phyloP scores from a whole-genome alignment of 2,329 filamentous ascomycete genomes.

The Apiospora pterosperma region DNA sequence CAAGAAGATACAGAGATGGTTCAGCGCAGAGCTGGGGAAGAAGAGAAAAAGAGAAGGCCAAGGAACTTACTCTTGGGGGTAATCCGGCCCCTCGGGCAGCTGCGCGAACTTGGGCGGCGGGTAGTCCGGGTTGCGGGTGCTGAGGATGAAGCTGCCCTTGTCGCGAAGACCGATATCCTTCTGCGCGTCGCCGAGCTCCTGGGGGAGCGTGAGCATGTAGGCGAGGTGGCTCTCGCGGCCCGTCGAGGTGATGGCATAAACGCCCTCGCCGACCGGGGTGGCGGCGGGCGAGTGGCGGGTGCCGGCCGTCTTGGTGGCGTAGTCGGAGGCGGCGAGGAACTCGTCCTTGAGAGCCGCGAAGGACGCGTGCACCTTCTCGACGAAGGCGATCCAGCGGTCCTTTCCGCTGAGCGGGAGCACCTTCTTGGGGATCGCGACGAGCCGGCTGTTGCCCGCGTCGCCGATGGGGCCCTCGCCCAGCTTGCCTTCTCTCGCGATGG shows the following conservation, averaged over 20 bases:
- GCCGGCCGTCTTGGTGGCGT: constrained; percentile 73
- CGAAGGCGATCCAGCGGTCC: constrained; percentile 78
- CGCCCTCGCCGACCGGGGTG: constrained; percentile 75
- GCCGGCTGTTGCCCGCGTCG: constrained; percentile 59
- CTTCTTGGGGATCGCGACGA: constrained; percentile 83
- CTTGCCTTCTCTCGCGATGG: constrained; percentile 66
- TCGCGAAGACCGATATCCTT: constrained; percentile 67
- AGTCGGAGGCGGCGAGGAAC: constrained; percentile 65
- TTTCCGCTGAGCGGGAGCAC: constrained; percentile 64
- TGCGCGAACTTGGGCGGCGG: constrained; percentile 61
- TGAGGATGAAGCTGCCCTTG: constrained; percentile 75
- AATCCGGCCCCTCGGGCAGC: constrained; percentile 64
- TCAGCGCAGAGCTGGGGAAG: too few species aligned
- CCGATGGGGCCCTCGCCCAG: constrained; percentile 50
- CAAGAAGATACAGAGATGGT: background rate
- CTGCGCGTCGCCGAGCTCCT: constrained; percentile 68
- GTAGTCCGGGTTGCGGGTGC: constrained; percentile 74
- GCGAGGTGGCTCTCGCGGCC: constrained; percentile 71
- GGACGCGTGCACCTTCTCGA: constrained; percentile 67
- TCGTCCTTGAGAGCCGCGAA: constrained; percentile 69
- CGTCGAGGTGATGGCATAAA: constrained; percentile 76
- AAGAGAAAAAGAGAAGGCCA: background rate
- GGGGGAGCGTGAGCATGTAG: constrained; percentile 75
- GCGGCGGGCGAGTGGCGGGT: constrained; percentile 66
- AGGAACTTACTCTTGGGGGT: constrained; percentile 64